Percentiles rank a stretch among this genome's conserved stretches.
These are phyloP conservation scores for Eucalyptus sp. DNA, from an alignment of 345 rosid species.

Conservation along the genomic window DNA sequence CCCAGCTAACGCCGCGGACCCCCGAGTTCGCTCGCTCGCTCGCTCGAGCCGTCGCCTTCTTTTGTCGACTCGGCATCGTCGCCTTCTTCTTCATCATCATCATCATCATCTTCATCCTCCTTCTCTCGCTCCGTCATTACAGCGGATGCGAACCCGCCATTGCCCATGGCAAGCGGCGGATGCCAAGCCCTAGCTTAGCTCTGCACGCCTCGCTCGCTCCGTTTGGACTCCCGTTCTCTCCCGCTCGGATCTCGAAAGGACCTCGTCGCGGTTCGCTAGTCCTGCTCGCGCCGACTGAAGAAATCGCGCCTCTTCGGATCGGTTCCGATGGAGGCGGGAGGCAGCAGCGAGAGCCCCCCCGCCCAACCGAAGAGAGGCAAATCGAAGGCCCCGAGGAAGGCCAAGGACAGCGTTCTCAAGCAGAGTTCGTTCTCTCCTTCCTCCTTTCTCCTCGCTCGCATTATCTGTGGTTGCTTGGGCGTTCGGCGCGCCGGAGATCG, in stretches of 20 bases:
- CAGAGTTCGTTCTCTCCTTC: slow-evolving; percentile 35
- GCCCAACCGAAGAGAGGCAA: slow-evolving; percentile 51
- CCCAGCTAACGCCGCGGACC: neutral
- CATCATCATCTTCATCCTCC: neutral
- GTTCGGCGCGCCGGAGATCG: neutral
- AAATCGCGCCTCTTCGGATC: neutral
- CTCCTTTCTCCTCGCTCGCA: neutral
- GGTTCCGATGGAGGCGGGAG: slow-evolving; percentile 23
- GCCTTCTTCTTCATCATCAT: no score
- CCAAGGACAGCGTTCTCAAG: slow-evolving; percentile 74
- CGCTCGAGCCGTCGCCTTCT: neutral
- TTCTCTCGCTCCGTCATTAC: neutral
- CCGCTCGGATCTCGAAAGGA: neutral
- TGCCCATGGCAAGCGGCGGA: neutral
- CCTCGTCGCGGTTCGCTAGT: neutral
- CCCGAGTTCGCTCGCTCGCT: neutral
- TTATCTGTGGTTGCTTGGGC: neutral
- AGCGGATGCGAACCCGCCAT: neutral
- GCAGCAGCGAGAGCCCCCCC: slow-evolving; percentile 25
- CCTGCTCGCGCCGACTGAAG: neutral
- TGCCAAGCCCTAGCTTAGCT: neutral
- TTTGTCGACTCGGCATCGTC: no score
- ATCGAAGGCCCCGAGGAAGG: slow-evolving; percentile 39
- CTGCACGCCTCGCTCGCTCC: neutral
- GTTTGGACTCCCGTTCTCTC: neutral